Percentiles rank a stretch among this genome's conserved stretches.
Conservation (phyloP, 768 basidiomycete species). For the Podaxis sp. region DNA sequence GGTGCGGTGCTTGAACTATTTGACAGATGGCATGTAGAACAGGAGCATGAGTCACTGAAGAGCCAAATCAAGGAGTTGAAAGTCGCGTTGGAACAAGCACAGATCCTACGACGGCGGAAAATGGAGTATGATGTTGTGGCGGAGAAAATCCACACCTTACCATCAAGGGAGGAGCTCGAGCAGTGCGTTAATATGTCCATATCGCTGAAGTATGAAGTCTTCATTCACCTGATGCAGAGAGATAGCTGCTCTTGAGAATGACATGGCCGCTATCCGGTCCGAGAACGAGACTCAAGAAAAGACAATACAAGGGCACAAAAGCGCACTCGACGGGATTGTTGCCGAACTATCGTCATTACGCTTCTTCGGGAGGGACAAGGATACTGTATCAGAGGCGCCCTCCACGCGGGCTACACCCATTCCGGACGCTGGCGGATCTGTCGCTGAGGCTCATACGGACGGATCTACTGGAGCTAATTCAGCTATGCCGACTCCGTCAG, state of each 20-base stretch:
- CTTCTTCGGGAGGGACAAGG: constrained; percentile 68
- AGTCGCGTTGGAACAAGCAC: constrained; percentile 73
- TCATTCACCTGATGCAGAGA: constrained; percentile 40
- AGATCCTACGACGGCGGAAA: constrained; percentile 71
- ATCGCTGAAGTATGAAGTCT: background rate
- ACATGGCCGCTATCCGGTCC: constrained; percentile 70
- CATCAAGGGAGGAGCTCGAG: constrained; percentile 74
- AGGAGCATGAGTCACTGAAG: constrained; percentile 66
- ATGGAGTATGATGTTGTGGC: constrained; percentile 86
- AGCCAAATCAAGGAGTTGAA: constrained; percentile 80
- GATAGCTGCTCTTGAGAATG: constrained; percentile 70
- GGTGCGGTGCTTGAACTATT: constrained; percentile 10
- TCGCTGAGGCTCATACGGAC: constrained; percentile 16
- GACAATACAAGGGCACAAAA: constrained; percentile 65
- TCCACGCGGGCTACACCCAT: constrained; percentile 50
- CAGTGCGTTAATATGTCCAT: constrained; percentile 50
- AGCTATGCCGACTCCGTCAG: constrained; percentile 18
- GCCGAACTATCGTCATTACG: constrained; percentile 59
- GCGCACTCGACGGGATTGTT: constrained; percentile 65
- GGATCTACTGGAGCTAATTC: constrained; percentile 7
- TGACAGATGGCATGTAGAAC: constrained; percentile 41
- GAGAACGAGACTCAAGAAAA: constrained; percentile 77
- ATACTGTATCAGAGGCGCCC: constrained; percentile 42
- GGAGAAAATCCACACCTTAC: constrained; percentile 79
- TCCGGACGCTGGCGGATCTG: constrained; percentile 16